Evolutionary conservation across 352 stramenopile genomes (phyloP), one percentile per base, ranked within the genome.

Genomic region (Aphanomyces stellatus): DNA sequence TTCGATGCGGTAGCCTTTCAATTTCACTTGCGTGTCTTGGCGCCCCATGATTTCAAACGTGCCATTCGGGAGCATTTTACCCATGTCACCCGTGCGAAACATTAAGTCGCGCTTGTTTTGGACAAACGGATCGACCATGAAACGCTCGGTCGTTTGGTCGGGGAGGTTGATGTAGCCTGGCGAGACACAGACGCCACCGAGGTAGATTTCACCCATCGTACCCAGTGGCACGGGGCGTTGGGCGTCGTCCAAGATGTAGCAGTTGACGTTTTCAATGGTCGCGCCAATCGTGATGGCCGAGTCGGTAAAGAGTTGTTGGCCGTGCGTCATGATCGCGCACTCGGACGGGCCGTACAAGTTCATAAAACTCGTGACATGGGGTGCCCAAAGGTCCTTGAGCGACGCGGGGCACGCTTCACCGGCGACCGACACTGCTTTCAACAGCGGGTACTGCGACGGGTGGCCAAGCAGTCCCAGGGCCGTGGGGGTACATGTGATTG

Each of bases 61-160:
- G 4, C 89, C 87, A 69, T 96, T 96, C 0, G 88, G 83, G 55
- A 98, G 75, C 51, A 97, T 91, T 15, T 91, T 78, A 46, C 87
- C 93, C 42, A 92, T 76, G 75, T 98, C 92, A 31, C 92, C 92
- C 0, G 92, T 98, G 37, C 87, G 82, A 72, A 98, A 98, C 31
- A 98, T 88, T 22, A 79, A 82, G 69, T 95, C 75, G 42, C 79
- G n/a, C n/a, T n/a, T 80, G 3, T 76, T 1, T 81, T 76, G 35
- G 24, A 72, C 51, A 53, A 83, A 82, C 7, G 74, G 72, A 73
- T 94, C 77, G 27, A 80, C 71, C 6, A 96, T 76, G 68, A 43
- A 43, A 17, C 37, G 37, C 8, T 43, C 17, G 37, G 37, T 17
- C 8, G 37, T 43, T 43, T 43, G 17, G 8, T 8, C 8, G 37